Conservation (phyloP, 371 early-diverging fungal species). For the Saksenaea oblongispora region DNA sequence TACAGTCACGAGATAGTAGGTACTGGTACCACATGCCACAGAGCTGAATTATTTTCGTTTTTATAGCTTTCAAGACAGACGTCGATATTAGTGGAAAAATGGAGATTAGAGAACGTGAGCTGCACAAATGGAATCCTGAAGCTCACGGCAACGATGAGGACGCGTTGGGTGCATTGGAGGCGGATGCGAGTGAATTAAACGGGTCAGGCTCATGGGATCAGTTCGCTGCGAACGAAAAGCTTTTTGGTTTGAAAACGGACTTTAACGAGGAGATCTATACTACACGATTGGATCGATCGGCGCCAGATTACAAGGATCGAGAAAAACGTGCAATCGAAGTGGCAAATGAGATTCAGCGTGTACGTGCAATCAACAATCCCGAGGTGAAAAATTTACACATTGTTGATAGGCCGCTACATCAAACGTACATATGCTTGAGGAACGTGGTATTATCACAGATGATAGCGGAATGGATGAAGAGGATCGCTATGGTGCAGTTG, state of each 20-base stretch:
- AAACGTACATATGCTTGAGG: conserved; percentile 93
- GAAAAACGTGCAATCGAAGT: conserved; percentile 88
- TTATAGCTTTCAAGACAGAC: conserved; percentile 83
- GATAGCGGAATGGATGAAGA: conserved; percentile 87
- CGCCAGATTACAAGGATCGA: conserved; percentile 84
- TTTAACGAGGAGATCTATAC: conserved; percentile 97
- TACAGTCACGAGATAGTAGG: conserved; percentile 53
- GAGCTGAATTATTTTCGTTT: not conserved
- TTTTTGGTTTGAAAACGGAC: conserved; percentile 95
- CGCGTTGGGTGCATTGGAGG: conserved; percentile 45
- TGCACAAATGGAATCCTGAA: conserved; percentile 87
- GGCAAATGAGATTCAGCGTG: conserved; percentile 90
- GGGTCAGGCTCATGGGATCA: conserved; percentile 90
- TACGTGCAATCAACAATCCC: conserved; percentile 4
- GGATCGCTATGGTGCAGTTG: conserved; percentile 81
- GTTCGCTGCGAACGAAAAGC: conserved; percentile 93
- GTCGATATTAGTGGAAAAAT: conserved; percentile 80
- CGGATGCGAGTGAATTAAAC: conserved; percentile 23
- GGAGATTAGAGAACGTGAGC: conserved; percentile 74
- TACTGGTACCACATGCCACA: not conserved
- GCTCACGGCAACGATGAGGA: conserved; percentile 39
- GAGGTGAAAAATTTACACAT: not conserved
- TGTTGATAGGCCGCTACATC: conserved; percentile 55
- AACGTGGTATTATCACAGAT: conserved; percentile 74
- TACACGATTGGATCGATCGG: conserved; percentile 85